phyloP scores from a whole-genome alignment of 345 rosid species.

The Camelina sativa region DNA sequence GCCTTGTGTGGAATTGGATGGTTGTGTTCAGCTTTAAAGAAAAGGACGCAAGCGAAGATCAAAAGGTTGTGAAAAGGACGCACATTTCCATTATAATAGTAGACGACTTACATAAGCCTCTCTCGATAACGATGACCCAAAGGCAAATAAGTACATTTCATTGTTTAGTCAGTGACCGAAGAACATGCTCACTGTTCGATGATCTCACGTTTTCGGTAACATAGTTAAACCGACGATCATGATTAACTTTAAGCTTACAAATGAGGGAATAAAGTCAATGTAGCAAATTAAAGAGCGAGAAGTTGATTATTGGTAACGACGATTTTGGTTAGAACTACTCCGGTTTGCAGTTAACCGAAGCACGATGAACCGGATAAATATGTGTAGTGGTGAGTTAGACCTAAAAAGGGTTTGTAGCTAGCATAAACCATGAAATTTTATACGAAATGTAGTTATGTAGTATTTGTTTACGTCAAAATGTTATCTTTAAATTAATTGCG shows the following conservation, averaged over 20 bases:
- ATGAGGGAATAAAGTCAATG: too few species aligned
- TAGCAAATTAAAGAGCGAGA: background rate
- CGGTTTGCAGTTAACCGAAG: background rate
- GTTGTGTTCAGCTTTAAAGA: conserved; percentile 19
- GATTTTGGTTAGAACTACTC: background rate
- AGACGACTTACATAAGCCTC: conserved; percentile 3
- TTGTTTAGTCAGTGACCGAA: conserved; percentile 9
- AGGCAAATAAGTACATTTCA: conserved; percentile 1
- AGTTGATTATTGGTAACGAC: background rate
- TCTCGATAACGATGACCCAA: conserved; percentile 24
- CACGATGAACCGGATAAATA: background rate
- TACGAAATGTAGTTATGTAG: too few species aligned
- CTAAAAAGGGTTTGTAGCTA: too few species aligned
- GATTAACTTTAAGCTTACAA: background rate
- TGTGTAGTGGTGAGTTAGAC: background rate
- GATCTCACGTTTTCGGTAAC: background rate
- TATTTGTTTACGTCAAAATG: too few species aligned
- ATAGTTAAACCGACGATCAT: background rate
- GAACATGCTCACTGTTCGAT: background rate
- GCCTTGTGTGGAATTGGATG: conserved; percentile 23
- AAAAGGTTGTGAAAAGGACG: conserved; percentile 45
- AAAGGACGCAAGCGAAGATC: conserved; percentile 25
- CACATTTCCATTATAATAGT: conserved; percentile 28
- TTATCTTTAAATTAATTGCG: too few species aligned
- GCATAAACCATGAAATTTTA: too few species aligned